phyloP scores from a whole-genome alignment of 1,139 yeast genomes.

The Nakaseomyces glabratus region DNA sequence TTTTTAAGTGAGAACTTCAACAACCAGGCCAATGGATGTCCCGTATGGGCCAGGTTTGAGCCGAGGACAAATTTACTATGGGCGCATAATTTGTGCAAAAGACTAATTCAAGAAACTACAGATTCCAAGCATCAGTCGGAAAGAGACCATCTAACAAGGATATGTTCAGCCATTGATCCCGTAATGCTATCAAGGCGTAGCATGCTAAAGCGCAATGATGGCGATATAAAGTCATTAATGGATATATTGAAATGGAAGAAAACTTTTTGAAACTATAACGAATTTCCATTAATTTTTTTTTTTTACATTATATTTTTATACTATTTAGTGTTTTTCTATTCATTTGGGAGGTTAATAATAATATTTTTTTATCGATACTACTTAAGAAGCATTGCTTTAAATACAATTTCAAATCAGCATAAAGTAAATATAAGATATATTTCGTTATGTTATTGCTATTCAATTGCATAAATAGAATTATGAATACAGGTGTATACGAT shows the following conservation, averaged over 20 bases:
- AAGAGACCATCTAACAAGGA: conserved; percentile 1
- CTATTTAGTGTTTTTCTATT: no score
- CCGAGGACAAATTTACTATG: conserved; percentile 37
- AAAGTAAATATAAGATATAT: no score
- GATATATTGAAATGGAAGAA: conserved; percentile 4
- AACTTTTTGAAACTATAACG: no score
- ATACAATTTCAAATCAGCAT: no score
- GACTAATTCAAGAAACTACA: not conserved
- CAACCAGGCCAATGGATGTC: not conserved
- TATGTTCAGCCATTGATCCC: conserved; percentile 3
- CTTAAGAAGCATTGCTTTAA: no score
- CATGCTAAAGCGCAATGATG: conserved; percentile 1
- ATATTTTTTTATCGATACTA: no score
- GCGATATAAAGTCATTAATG: not conserved
- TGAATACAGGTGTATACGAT: no score
- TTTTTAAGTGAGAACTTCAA: conserved; percentile 14
- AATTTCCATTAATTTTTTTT: not conserved
- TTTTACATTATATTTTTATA: not conserved
- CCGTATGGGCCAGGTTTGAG: conserved; percentile 31
- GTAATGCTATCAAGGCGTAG: conserved; percentile 1
- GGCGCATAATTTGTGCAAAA: conserved; percentile 34
- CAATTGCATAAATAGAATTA: no score
- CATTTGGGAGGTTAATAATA: no score
- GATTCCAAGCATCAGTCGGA: not conserved
- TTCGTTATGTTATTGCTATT: no score